Evolutionary conservation across 1,284 basidiomycete genomes (phyloP).

Genomic region (Athelia psychrophila): DNA sequence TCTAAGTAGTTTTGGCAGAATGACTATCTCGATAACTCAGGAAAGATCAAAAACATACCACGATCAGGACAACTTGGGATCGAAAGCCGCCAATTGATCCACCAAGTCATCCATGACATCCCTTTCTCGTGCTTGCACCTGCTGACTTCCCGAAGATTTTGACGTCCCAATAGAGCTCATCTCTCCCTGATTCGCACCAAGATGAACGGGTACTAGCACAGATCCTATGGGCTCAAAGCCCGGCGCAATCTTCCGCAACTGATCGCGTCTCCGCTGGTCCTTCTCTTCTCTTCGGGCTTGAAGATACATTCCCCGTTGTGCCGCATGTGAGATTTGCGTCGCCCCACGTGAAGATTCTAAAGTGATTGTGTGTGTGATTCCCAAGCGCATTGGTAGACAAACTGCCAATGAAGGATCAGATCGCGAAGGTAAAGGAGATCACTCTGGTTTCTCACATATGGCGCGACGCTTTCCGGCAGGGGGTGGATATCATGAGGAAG

Average conservation of each 20-base stretch:
- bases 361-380: conserved; percentile 80
- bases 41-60: too few species aligned
- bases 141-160: too few species aligned
- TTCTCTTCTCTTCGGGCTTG: conserved; percentile 62
- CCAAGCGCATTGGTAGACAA: conserved; percentile 90
- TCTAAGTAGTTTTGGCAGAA: too few species aligned
- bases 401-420: conserved; percentile 46
- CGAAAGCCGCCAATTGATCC: conserved; percentile 70
- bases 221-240: conserved; percentile 64
- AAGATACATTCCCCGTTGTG: conserved; percentile 69
- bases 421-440: background rate
- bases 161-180: conserved; percentile 11
- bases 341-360: conserved; percentile 67
- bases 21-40: too few species aligned
- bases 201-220: conserved; percentile 47
- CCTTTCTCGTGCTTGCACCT: conserved; percentile 18
- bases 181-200: conserved; percentile 7
- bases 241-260: conserved; percentile 69
- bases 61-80: conserved; percentile 31
- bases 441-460: conserved; percentile 78
- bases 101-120: conserved; percentile 84
- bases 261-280: conserved; percentile 75
- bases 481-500: conserved; percentile 90
- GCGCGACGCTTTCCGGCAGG: conserved; percentile 82
- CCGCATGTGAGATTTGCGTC: conserved; percentile 61